These are phyloP conservation scores for Lactifluus subvellereus DNA, from an alignment of 768 basidiomycete species.

Conservation along the genomic window DNA sequence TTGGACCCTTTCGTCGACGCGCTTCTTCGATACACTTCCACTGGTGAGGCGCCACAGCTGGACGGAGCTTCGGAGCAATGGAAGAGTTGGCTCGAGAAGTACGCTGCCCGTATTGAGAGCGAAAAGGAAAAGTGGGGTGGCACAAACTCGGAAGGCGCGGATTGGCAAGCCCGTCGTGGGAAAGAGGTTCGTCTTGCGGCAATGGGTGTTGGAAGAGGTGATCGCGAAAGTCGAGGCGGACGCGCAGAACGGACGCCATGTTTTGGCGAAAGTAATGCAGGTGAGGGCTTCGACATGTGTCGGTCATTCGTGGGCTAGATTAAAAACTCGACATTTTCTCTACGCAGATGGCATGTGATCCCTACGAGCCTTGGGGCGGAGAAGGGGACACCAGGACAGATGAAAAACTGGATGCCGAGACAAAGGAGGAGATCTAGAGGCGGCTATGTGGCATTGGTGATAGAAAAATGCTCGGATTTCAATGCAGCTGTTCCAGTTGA, in stretches of 20 bases:
- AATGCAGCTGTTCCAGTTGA: slow-evolving; percentile 90
- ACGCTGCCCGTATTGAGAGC: slow-evolving; percentile 50
- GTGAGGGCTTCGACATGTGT: slow-evolving; percentile 41
- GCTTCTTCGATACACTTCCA: slow-evolving; percentile 44
- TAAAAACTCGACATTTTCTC: not conserved
- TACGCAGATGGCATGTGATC: slow-evolving; percentile 74
- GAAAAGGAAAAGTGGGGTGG: slow-evolving; percentile 50
- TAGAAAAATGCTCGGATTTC: slow-evolving; percentile 75
- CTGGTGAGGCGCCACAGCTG: slow-evolving; percentile 40
- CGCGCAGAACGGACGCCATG: slow-evolving; percentile 50
- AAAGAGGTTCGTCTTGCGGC: slow-evolving; percentile 50
- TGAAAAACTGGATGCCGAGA: slow-evolving; percentile 49
- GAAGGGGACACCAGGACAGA: slow-evolving; percentile 47
- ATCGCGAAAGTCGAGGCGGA: slow-evolving; percentile 73
- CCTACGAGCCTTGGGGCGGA: slow-evolving; percentile 85
- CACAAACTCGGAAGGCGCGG: slow-evolving; percentile 36
- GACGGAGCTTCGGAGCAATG: slow-evolving; percentile 47
- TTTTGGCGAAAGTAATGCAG: slow-evolving; percentile 77
- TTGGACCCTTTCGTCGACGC: slow-evolving; percentile 41
- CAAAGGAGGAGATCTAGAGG: slow-evolving; percentile 63
- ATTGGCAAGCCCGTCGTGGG: slow-evolving; percentile 33
- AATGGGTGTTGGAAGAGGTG: slow-evolving; percentile 95
- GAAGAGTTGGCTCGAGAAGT: slow-evolving; percentile 58
- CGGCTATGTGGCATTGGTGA: slow-evolving; percentile 76
- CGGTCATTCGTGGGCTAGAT: not conserved